Conservation (phyloP, 75 land plant species). For the Picea glauca region DNA sequence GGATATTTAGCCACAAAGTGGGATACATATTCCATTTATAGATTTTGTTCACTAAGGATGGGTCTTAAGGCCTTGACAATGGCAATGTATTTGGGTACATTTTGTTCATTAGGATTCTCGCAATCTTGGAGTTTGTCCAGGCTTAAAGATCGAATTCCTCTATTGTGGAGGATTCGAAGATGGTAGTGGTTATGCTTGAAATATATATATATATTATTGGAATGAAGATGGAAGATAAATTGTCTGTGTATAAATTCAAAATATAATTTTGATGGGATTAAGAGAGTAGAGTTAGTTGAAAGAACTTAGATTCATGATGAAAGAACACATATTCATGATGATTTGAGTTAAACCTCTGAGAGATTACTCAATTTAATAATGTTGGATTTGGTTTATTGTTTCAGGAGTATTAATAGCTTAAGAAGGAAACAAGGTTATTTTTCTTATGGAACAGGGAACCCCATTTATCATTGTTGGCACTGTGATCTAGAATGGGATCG, state of each 20-base stretch:
- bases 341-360: too few species aligned
- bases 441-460: slow-evolving; percentile 42
- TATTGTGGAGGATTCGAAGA: neutral
- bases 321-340: too few species aligned
- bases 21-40: too few species aligned
- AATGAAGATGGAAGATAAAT: neutral
- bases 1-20: too few species aligned
- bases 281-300: too few species aligned
- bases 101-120: neutral
- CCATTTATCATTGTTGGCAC: slow-evolving; percentile 72
- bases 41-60: too few species aligned
- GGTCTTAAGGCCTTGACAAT: too few species aligned
- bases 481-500: slow-evolving; percentile 52
- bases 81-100: too few species aligned
- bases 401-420: slow-evolving; percentile 22
- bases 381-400: neutral
- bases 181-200: slow-evolving; percentile 1
- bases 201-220: neutral
- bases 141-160: neutral
- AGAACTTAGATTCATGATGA: too few species aligned
- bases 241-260: too few species aligned
- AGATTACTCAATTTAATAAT: too few species aligned
- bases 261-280: too few species aligned
- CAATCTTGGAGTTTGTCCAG: neutral
- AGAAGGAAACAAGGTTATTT: neutral